Base-by-base conservation (phyloP, 2,329 filamentous ascomycete genomes). In the Parastagonospora nodorum region DNA sequence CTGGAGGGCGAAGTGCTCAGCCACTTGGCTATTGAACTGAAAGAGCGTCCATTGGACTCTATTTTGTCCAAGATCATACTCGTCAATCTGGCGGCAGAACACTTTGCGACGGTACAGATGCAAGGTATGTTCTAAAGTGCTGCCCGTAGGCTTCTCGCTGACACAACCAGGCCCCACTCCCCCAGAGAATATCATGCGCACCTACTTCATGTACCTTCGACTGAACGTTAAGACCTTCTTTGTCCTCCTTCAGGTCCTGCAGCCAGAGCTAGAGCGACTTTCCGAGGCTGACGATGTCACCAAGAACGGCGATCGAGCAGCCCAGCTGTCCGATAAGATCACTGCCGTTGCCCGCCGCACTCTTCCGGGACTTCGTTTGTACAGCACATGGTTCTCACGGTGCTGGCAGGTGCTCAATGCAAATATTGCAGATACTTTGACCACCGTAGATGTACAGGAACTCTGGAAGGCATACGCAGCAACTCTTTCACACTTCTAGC, bases 1-100 rank as follows among this genome's bases (percentile, higher is more conserved):
- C 78, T 97, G 27, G 92, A 97, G 73, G 85, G 85, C 50, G 91
- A 96, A 70, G 88, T 97, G 10, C 79, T 96, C 53, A 87, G 88
- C 61, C 88, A 92, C 42, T 77, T 96, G 32, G 83, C 86, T 41
- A 83, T 88, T 59, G 84, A 90, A 28, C 78, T 94, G 27, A 91
- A 89, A 68, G 84, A 86, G 54, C 81, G 85, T 8, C 81, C 83
- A 1, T 80, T 88, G 42, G 83, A 87, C 38, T 80, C 81, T 10
- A 82, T 84, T 10, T 72, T 97, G 27, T 82, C 89, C 55, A 94
- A 92, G 69, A 88, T 97, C 73, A 84, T 90, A 5, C 78, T 97
- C 38, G 85, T 93, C 60, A 97, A 95, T 64, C 88, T 97, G 55
- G 86, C 90, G 5, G 90, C 92, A 6, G 90, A 94, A 70, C 84